Evolutionary conservation across 192 early-diverging fungal genomes (phyloP), one percentile per base, ranked within the genome.

Genomic region (Dimargaris cristalligena): DNA sequence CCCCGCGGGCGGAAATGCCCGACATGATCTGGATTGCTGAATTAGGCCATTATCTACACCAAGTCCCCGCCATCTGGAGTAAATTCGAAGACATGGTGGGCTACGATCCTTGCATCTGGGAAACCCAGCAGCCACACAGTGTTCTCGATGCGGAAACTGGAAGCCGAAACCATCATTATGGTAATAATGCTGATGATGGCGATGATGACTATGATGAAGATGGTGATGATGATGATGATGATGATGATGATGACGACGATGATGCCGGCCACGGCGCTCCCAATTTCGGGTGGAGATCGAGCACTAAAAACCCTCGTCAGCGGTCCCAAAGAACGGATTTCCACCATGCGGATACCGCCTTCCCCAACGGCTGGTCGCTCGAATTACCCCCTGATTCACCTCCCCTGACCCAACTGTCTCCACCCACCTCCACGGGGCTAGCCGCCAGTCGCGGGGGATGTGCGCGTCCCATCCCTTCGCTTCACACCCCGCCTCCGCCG

Each of bases 41-140:
- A 26, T n/a, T 57, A 16, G 55, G 20, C n/a, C 32, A 34, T n/a
- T 57, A 31, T n/a, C 32, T 57, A n/a, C 34, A 16, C 3, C 30
- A 20, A 16, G 35, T 38, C 0, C 55, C 55, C 34, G 28, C 32
- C 22, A 8, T 57, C 0, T 57, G 55, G 55, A n/a, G 34, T 16
- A n/a, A 23, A 16, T 57, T 57, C 28, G 34, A 57, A 34, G 55
- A 57, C 22, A 10, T 57, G 55, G 33, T 57, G 28, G 55, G 55
- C 20, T 57, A 57, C 55, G 55, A 57, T 10, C 55, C 55, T 25
- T 25, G 34, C 32, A 4, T 38, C 13, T 57, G 55, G 55, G 55
- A 57, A n/a, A 41, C 38, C 38, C 38, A 16, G 8, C 38, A 41
- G 38, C 8, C 8, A 6, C 38, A 6, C 16, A 41, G 8, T 41